Evolutionary conservation across 2,329 filamentous ascomycete genomes (phyloP).

Genomic region (Botrytis paeoniae): DNA sequence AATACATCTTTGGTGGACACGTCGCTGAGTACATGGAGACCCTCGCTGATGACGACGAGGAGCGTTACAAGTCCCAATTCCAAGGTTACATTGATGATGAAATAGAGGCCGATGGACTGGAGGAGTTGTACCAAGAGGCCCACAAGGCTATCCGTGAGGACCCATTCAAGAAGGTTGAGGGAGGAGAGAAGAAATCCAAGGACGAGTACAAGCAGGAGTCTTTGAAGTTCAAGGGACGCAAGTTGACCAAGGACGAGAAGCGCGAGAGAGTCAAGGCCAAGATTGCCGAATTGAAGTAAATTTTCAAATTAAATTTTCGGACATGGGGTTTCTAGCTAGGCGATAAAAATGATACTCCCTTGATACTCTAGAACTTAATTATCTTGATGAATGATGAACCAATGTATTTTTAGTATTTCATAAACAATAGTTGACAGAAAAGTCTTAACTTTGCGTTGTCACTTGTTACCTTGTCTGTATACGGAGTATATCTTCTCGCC

Average conservation of each 20-base stretch:
- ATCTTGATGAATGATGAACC: constrained; percentile 3
- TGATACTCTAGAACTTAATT: not conserved
- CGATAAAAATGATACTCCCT: constrained; percentile 10
- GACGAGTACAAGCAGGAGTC: constrained; percentile 95
- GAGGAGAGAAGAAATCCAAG: constrained; percentile 86
- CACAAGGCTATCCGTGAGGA: constrained; percentile 97
- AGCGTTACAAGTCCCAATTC: constrained; percentile 99
- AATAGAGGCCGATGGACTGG: constrained; percentile 90
- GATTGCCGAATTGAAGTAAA: constrained; percentile 74
- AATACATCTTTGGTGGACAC: constrained; percentile 99
- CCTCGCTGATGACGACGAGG: constrained; percentile 98
- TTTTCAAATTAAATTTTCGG: constrained; percentile 21
- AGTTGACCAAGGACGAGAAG: constrained; percentile 83
- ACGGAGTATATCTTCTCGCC: not conserved
- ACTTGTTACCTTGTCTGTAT: not conserved
- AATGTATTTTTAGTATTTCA: not conserved
- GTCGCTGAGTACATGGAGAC: constrained; percentile 99
- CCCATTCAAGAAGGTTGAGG: constrained; percentile 89
- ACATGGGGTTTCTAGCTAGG: constrained; percentile 22
- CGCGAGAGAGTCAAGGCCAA: constrained; percentile 80
- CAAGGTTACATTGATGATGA: constrained; percentile 96
- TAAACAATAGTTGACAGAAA: not conserved
- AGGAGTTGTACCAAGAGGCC: constrained; percentile 93
- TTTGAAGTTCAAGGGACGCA: constrained; percentile 77
- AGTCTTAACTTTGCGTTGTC: not conserved